Conservation (phyloP, 495 filamentous ascomycete species). For the Trichoderma virens region DNA sequence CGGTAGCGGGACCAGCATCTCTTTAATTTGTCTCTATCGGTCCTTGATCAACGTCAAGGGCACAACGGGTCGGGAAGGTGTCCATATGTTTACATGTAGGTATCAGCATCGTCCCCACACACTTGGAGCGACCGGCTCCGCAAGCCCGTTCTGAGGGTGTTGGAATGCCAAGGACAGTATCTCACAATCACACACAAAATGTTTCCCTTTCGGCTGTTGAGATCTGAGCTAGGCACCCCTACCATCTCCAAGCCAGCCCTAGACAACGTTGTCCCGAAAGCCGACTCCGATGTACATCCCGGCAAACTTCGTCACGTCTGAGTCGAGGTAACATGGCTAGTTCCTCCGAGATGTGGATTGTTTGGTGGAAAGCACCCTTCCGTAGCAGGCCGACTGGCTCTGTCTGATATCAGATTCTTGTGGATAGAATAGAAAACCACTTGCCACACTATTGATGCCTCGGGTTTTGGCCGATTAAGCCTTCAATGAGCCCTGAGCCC, state of each 20-base stretch:
- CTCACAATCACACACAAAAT: background rate
- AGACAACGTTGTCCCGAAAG: background rate
- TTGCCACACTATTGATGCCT: background rate
- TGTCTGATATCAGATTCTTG: background rate
- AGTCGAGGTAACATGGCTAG: background rate
- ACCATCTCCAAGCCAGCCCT: background rate
- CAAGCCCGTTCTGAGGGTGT: no score
- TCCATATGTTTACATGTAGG: background rate
- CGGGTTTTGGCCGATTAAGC: background rate
- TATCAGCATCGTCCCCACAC: no score
- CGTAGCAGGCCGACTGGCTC: background rate
- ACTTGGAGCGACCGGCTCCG: no score
- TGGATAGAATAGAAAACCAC: background rate
- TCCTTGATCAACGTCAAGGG: background rate
- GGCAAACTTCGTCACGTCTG: background rate
- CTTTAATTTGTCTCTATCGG: background rate
- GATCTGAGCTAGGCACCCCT: conserved; percentile 2
- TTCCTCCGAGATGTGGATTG: background rate
- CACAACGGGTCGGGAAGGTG: background rate
- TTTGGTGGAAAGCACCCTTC: background rate
- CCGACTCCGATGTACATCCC: background rate
- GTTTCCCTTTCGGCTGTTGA: background rate
- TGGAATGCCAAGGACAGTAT: no score
- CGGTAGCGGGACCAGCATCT: no score
- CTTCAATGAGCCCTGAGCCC: background rate